phyloP scores from a whole-genome alignment of 1,284 basidiomycete genomes.

The Paramarasmius palmivorus region DNA sequence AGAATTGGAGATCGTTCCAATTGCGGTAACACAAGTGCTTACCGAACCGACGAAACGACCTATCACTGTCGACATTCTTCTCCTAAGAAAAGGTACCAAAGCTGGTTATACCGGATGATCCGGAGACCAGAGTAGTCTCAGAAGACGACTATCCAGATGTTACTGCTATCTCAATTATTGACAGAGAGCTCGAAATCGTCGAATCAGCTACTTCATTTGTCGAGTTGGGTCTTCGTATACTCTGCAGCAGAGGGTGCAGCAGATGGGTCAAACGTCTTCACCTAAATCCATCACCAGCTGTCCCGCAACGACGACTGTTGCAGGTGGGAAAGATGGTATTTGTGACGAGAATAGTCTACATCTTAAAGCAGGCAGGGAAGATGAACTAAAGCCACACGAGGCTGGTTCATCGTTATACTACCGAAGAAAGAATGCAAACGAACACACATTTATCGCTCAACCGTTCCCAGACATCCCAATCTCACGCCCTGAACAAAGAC shows the following conservation, averaged over 20 bases:
- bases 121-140: background rate
- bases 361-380: background rate
- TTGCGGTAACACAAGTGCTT: background rate
- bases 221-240: constrained; percentile 1
- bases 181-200: constrained; percentile 4
- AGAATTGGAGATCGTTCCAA: background rate
- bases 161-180: constrained; percentile 1
- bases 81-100: constrained; percentile 1
- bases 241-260: no score
- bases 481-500: no score
- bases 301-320: background rate
- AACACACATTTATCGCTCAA: no score
- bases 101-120: constrained; percentile 2
- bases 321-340: background rate
- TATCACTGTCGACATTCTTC: constrained; percentile 1
- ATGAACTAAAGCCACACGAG: background rate
- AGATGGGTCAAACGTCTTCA: constrained; percentile 5
- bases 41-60: constrained; percentile 3
- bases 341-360: background rate
- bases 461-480: no score
- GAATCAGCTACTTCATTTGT: background rate
- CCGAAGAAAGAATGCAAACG: no score
- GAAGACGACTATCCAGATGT: constrained; percentile 1
- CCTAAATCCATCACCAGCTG: background rate
- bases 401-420: background rate